Percentiles rank a stretch among this genome's conserved stretches.
Conservation (phyloP, 2,329 filamentous ascomycete genomes). For the Ophiocordyceps camponoti-floridani region DNA sequence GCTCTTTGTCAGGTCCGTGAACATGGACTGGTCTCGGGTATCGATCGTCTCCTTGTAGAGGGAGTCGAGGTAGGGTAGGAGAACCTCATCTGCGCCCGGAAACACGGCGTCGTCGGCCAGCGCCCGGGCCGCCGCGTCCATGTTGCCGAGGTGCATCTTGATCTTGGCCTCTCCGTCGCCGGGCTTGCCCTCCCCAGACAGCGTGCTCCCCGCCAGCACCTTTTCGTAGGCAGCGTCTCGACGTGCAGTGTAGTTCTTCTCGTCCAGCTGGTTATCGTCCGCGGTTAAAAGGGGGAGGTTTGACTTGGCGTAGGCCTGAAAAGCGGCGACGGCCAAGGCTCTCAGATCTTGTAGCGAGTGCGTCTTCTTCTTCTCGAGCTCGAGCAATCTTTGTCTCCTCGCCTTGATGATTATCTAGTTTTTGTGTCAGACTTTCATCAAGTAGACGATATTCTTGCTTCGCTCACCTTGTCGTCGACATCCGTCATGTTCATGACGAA, state of each 20-base stretch:
- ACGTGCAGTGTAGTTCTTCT: constrained; percentile 28
- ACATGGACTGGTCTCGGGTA: constrained; percentile 51
- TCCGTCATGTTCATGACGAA: constrained; percentile 94
- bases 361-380: constrained; percentile 57
- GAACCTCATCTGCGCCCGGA: constrained; percentile 42
- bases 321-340: constrained; percentile 32
- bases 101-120: constrained; percentile 31
- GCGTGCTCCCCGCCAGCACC: constrained; percentile 34
- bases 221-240: constrained; percentile 34
- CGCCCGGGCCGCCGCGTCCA: constrained; percentile 30
- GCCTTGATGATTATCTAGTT: constrained; percentile 41
- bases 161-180: constrained; percentile 71
- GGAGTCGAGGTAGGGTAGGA: constrained; percentile 69
- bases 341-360: constrained; percentile 27
- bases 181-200: constrained; percentile 39
- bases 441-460: background rate
- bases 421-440: background rate
- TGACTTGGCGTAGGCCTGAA: constrained; percentile 34
- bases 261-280: constrained; percentile 23
- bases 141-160: constrained; percentile 70
- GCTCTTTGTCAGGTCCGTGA: constrained; percentile 68
- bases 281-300: constrained; percentile 34
- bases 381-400: constrained; percentile 63
- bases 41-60: constrained; percentile 44
- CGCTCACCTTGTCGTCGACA: constrained; percentile 52